Evolutionary conservation across 2,329 filamentous ascomycete genomes (phyloP), one percentile per base, ranked within the genome.

Genomic region (Aureobasidium sp.): DNA sequence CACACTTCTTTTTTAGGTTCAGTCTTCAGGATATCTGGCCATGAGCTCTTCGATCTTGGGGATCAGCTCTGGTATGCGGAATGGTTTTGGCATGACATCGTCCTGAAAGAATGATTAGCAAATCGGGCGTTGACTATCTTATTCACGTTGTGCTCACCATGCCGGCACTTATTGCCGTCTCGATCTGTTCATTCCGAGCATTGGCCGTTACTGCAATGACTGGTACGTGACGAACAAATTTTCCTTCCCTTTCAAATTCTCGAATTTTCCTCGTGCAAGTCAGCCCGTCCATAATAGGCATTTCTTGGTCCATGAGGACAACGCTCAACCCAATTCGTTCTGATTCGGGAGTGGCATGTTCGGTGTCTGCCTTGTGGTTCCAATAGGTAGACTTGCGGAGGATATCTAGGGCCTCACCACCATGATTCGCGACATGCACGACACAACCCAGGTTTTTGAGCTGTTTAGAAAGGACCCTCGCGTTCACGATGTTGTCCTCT

Each of bases 151-250:
- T 15, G 25, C 53, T 57, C 27, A 57, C 62, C 76, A 93, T 90
- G 45, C 88, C 88, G 23, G 87, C 86, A 60, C 82, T 79, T 69
- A 89, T 82, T 60, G 89, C 88, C 65, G 81, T 85, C 65, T 83
- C 80, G 62, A 90, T 86, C 72, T 92, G 88, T 75, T 90, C 86
- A 4, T 82, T 81, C 68, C 89, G 78, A 38, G 87, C 88, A 71
- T 92, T 92, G 2, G 89, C 89, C 38, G 88, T 92, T n/a, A 89
- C 87, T n/a, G 86, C 87, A 66, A 90, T 88, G 65, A 90, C 88
- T 2, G 87, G 86, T n/a, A 90, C 82, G 67, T 89, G 87, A 53
- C 78, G 75, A 19, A 80, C 77, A 50, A 89, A 81, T 33, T 78
- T 81, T 21, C 84, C 83, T 57, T 82, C 77, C 51, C 74, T 75